Conservation (phyloP, 2,329 filamentous ascomycete species). For the Colletotrichum agaves region DNA sequence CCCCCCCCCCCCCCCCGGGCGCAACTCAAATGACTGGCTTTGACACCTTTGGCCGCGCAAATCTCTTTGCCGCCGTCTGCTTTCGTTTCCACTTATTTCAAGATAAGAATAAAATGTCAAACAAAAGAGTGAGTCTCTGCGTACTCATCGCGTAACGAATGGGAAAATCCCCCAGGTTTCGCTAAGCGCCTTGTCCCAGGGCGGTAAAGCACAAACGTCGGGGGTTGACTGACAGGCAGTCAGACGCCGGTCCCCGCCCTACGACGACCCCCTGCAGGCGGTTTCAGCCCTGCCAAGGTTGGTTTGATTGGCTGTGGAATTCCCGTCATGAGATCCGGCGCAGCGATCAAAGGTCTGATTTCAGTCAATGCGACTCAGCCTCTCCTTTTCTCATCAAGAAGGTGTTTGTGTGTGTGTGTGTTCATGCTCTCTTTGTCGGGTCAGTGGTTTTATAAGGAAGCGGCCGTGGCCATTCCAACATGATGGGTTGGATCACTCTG, state of each 20-base stretch:
- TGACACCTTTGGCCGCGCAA: no score
- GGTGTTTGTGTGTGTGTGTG: not conserved
- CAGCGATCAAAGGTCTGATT: conserved; percentile 2
- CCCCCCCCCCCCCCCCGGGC: no score
- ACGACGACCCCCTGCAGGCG: conserved; percentile 8
- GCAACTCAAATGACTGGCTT: no score
- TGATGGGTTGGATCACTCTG: not conserved
- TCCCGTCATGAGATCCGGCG: conserved; percentile 14
- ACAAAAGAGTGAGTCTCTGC: not conserved
- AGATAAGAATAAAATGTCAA: not conserved
- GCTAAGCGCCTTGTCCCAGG: conserved; percentile 31
- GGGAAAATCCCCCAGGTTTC: conserved; percentile 43
- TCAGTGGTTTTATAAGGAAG: conserved; percentile 7
- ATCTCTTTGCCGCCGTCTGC: not conserved
- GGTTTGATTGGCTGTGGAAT: conserved; percentile 17
- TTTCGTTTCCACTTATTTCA: not conserved
- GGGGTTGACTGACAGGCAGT: conserved; percentile 23
- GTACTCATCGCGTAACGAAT: conserved; percentile 9
- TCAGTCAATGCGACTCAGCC: conserved; percentile 22
- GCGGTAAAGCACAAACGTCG: conserved; percentile 13
- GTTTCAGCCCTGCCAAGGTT: not conserved
- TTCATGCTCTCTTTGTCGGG: conserved; percentile 14
- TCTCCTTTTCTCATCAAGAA: not conserved
- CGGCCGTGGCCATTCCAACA: not conserved
- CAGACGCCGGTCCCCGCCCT: conserved; percentile 1